phyloP scores from a whole-genome alignment of 1,139 yeast genomes.

The Magnusiomyces sp. region DNA sequence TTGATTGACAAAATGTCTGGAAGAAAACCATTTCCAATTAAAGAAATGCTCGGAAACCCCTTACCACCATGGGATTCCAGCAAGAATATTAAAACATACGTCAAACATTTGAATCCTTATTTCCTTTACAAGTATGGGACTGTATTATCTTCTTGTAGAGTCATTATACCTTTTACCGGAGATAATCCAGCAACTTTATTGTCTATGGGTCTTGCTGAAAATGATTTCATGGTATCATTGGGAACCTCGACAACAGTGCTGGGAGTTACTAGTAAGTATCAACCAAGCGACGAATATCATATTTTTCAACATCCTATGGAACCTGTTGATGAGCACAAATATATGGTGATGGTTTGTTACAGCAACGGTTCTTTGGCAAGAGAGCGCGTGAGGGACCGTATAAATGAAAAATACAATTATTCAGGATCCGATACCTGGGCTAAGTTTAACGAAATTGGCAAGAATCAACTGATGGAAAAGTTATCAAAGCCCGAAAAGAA shows the following conservation, averaged over 20 bases:
- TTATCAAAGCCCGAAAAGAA: neutral
- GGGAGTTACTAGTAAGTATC: slow-evolving; percentile 66
- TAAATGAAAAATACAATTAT: slow-evolving; percentile 34
- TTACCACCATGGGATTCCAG: too few relatives aligned
- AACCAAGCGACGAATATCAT: slow-evolving; percentile 77
- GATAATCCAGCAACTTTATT: slow-evolving; percentile 86
- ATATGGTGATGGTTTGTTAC: slow-evolving; percentile 94
- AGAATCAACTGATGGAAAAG: slow-evolving; percentile 27
- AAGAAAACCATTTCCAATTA: neutral
- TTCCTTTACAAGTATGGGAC: slow-evolving; percentile 61
- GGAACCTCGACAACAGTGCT: slow-evolving; percentile 89
- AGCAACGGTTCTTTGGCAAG: slow-evolving; percentile 88
- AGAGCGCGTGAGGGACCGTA: slow-evolving; percentile 58
- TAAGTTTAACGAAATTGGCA: slow-evolving; percentile 44
- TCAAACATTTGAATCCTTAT: slow-evolving; percentile 34
- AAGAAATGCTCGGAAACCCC: too few relatives aligned
- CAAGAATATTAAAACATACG: too few relatives aligned
- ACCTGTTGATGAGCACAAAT: slow-evolving; percentile 40
- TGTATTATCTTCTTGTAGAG: slow-evolving; percentile 38
- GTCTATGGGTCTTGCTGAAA: slow-evolving; percentile 65
- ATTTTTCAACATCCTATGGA: slow-evolving; percentile 80
- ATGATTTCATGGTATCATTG: slow-evolving; percentile 71
- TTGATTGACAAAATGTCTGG: neutral
- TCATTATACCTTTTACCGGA: slow-evolving; percentile 70
- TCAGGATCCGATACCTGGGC: slow-evolving; percentile 41